These are phyloP conservation scores for Crithidia thermophila DNA, from an alignment of 208 protist genomes.

Conservation along the genomic window DNA sequence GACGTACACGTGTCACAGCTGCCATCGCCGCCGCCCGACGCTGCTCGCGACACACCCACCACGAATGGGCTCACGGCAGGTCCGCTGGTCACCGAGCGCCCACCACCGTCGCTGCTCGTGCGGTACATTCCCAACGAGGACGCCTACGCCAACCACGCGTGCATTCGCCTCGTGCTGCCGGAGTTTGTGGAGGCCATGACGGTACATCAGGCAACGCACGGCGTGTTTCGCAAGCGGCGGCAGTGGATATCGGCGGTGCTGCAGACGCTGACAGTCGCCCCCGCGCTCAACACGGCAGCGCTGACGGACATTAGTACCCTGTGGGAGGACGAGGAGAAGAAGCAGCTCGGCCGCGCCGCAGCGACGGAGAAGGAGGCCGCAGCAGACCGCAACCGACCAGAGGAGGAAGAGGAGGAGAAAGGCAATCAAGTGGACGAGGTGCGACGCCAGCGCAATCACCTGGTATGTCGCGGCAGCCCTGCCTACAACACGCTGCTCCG, in stretches of 20 bases:
- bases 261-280: constrained; percentile 41
- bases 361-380: not conserved
- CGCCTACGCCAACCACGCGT: constrained; percentile 27
- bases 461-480: constrained; percentile 25
- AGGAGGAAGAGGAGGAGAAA: not conserved
- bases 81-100: constrained; percentile 14
- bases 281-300: constrained; percentile 20
- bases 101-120: constrained; percentile 11
- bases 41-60: constrained; percentile 17
- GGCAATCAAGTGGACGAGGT: not conserved
- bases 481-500: constrained; percentile 16
- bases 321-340: not conserved
- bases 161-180: constrained; percentile 41
- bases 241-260: constrained; percentile 40
- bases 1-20: not conserved
- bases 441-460: not conserved
- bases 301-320: constrained; percentile 19
- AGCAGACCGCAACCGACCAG: not conserved
- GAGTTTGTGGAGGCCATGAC: constrained; percentile 82
- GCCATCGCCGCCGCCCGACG: not conserved
- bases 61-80: no score
- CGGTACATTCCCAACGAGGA: constrained; percentile 24
- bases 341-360: not conserved
- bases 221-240: constrained; percentile 37
- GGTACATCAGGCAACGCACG: constrained; percentile 72